phyloP scores from a whole-genome alignment of 768 basidiomycete species.

The Mycena albidolilacea region DNA sequence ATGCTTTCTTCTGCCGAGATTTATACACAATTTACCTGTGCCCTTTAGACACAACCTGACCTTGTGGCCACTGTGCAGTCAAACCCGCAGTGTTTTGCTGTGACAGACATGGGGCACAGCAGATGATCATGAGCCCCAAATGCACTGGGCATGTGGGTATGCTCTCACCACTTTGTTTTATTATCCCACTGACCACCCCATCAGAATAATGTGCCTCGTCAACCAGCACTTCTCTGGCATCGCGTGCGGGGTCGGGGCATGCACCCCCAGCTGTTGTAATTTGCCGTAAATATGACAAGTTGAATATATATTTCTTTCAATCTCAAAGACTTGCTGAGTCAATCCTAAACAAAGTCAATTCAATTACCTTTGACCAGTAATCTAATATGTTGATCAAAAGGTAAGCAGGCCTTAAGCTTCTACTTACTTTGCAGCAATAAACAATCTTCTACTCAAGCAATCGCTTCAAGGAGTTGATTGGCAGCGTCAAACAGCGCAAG shows the following conservation, averaged over 20 bases:
- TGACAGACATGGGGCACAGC: conserved; percentile 89
- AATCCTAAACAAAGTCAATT: too few relatives aligned
- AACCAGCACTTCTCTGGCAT: conserved; percentile 92
- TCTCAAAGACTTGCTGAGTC: too few relatives aligned
- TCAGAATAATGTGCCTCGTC: conserved; percentile 89
- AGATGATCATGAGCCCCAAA: conserved; percentile 96
- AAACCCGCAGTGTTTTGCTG: conserved; percentile 83
- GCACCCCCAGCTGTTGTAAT: too few relatives aligned
- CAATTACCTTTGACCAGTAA: too few relatives aligned
- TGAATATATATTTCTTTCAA: too few relatives aligned
- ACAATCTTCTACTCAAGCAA: too few relatives aligned
- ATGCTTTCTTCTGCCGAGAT: conserved; percentile 39
- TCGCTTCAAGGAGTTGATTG: too few relatives aligned
- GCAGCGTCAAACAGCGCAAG: too few relatives aligned
- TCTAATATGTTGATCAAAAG: too few relatives aligned
- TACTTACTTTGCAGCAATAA: too few relatives aligned
- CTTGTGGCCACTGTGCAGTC: conserved; percentile 78
- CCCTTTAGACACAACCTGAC: conserved; percentile 83
- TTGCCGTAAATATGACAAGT: too few relatives aligned
- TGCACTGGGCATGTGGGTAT: conserved; percentile 89
- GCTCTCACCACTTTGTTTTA: background rate
- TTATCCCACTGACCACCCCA: conserved; percentile 52
- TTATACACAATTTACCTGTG: background rate
- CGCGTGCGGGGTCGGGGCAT: conserved; percentile 65
- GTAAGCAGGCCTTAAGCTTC: too few relatives aligned